A percentile compares a stretch with the other conserved stretches of the same genome.
Conservation (phyloP, 345 rosid species). For the Aquilaria yunnanensis region DNA sequence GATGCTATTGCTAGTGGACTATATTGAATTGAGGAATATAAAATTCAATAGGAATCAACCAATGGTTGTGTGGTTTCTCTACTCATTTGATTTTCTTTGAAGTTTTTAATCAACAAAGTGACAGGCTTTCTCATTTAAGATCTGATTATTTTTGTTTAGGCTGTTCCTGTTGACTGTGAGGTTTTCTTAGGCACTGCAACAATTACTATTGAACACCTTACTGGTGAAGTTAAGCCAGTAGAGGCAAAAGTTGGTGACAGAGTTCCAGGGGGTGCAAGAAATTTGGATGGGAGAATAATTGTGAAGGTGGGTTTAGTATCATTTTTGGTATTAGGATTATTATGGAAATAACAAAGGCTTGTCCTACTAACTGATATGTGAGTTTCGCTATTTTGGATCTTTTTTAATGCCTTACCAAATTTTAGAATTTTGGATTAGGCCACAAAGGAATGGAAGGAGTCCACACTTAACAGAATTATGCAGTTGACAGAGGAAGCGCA, state of each 20-base stretch:
- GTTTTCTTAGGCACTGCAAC: constrained; percentile 87
- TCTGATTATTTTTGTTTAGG: constrained; percentile 31
- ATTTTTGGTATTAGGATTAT: constrained; percentile 3
- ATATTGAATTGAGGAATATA: too few relatives aligned
- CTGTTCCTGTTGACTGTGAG: constrained; percentile 92
- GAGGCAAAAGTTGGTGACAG: constrained; percentile 85
- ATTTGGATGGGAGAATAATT: constrained; percentile 94
- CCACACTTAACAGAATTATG: constrained; percentile 81
- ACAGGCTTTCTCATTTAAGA: not conserved
- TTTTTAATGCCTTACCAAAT: constrained; percentile 4
- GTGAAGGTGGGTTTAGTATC: constrained; percentile 52
- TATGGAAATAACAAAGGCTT: not conserved
- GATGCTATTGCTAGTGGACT: too few relatives aligned
- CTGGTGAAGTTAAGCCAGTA: constrained; percentile 92
- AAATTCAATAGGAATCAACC: too few relatives aligned
- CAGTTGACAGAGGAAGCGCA: constrained; percentile 97
- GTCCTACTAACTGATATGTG: too few relatives aligned
- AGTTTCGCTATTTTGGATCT: constrained; percentile 2
- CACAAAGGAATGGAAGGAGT: constrained; percentile 83
- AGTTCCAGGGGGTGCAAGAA: constrained; percentile 95
- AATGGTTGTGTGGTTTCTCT: too few relatives aligned
- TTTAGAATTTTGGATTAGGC: constrained; percentile 39
- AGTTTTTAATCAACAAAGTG: too few relatives aligned
- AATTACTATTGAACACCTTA: constrained; percentile 91
- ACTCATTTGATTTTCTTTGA: too few relatives aligned